Evolutionary conservation across 2,329 filamentous ascomycete genomes (phyloP), one percentile per base, ranked within the genome.

Genomic region (Gnomoniopsis sp.): DNA sequence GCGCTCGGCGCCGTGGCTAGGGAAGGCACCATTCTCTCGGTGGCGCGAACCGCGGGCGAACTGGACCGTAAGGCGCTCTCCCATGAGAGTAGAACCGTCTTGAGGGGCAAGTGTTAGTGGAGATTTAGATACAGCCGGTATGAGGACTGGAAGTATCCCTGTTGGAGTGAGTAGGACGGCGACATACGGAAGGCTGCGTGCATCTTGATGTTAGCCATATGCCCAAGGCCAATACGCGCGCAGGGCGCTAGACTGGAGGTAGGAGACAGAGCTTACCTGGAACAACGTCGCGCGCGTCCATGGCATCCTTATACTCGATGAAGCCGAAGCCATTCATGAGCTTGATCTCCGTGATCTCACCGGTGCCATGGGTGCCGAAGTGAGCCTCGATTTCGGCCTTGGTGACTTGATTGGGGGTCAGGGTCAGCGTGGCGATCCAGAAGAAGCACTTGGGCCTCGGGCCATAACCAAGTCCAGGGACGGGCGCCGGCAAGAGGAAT

Each of bases 241-340:
- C 33, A 44, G 61, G 65, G 58, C 53, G 59, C 36, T 62, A 58
- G 23, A 65, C 55, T 54, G 58, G 62, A 58, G 50, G 57, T 57
- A 47, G 60, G 53, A 60, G 62, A 63, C 11, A 30, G 46, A 50
- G 71, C 88, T 80, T 85, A 97, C 95, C 93, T 77, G 95, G 95
- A 71, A 99, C 95, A 65, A 99, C 93, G 79, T 99, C 95, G 72
- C 93, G 90, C 67, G 95, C 95, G 79, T 99, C 95, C 89, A 97
- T 91, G 60, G 92, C 87, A 79, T 98, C 95, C 77, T 97, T 96
- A 78, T 98, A 99, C 77, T 99, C 95, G 74, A 99, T 96, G 81
- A 99, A 99, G 74, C 95, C 95, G 73, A 99, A 99, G 71, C 95
- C 95, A 74, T 96, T 98, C 95, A 99, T 99, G 65, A 99, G 87